Percentiles rank a stretch among this genome's conserved stretches.
Conservation (phyloP, 1,139 yeast genomes). For the Wickerhamiella infanticola region DNA sequence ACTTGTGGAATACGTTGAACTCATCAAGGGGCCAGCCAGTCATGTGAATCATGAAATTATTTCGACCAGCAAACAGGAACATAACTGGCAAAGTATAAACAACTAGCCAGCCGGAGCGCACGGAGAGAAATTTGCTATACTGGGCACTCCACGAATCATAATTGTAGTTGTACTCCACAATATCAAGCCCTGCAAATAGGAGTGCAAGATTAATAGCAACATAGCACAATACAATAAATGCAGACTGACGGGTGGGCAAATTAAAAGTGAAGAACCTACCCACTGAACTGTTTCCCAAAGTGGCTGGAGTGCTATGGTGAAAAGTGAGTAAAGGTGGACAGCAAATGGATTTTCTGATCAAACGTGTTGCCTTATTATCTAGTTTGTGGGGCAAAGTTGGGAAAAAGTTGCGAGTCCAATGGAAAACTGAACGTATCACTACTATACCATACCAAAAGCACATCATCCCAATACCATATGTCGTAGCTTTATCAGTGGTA, state of each 20-base stretch:
- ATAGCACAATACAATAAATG: constrained; percentile 19
- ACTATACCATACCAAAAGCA: constrained; percentile 15
- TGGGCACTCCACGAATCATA: constrained; percentile 6
- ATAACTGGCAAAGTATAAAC: constrained; percentile 37
- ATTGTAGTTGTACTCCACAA: neutral
- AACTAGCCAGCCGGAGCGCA: constrained; percentile 42
- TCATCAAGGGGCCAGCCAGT: constrained; percentile 54
- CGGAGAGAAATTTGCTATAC: constrained; percentile 27
- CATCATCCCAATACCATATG: constrained; percentile 13
- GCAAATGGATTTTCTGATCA: constrained; percentile 14
- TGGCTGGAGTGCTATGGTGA: constrained; percentile 12
- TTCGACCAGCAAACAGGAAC: constrained; percentile 47
- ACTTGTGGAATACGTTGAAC: constrained; percentile 48
- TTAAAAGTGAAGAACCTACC: constrained; percentile 13
- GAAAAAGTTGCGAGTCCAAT: constrained; percentile 10
- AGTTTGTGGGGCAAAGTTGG: constrained; percentile 8
- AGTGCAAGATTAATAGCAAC: constrained; percentile 11
- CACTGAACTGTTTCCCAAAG: constrained; percentile 1
- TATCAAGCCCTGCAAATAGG: constrained; percentile 7
- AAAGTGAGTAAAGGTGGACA: constrained; percentile 19
- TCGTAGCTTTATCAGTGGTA: neutral
- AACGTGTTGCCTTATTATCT: constrained; percentile 3
- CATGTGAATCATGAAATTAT: constrained; percentile 44
- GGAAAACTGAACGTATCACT: constrained; percentile 8
- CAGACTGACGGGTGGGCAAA: constrained; percentile 20